Evolutionary conservation across 2,329 filamentous ascomycete genomes (phyloP).

Genomic region (Botrytis fragariae): DNA sequence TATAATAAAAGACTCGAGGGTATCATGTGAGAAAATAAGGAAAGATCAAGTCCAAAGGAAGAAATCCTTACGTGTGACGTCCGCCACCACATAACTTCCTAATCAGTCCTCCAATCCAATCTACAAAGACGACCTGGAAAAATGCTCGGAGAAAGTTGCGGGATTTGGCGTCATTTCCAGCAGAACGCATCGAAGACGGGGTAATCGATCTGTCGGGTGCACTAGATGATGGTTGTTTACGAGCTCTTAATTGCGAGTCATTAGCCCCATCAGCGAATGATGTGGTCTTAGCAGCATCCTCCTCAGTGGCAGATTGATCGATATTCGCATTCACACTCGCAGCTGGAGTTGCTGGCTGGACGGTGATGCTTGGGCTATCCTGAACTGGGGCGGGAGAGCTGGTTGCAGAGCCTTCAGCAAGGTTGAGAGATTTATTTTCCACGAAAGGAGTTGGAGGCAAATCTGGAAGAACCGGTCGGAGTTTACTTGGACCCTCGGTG

Average conservation of each 20-base stretch:
- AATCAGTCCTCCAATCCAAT: conserved; percentile 40
- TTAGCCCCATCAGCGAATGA: conserved; percentile 27
- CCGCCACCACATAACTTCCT: conserved; percentile 34
- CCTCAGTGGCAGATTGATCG: conserved; percentile 19
- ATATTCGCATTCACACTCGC: conserved; percentile 19
- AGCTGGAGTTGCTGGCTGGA: conserved; percentile 30
- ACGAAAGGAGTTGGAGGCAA: conserved; percentile 25
- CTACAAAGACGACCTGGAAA: conserved; percentile 39
- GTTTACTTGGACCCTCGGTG: not conserved
- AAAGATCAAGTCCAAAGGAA: conserved; percentile 16
- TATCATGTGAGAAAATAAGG: conserved; percentile 13
- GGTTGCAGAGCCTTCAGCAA: not conserved
- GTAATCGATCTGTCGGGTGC: conserved; percentile 32
- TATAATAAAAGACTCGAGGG: conserved; percentile 6
- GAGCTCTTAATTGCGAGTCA: conserved; percentile 28
- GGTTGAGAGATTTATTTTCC: conserved; percentile 24
- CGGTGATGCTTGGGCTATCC: conserved; percentile 27
- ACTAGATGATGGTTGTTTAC: conserved; percentile 26
- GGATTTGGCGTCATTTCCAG: conserved; percentile 29
- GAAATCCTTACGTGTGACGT: conserved; percentile 33
- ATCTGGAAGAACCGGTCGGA: conserved; percentile 2
- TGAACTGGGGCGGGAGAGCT: conserved; percentile 7
- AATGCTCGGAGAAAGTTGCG: conserved; percentile 36
- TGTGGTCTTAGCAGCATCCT: conserved; percentile 27
- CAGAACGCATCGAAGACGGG: conserved; percentile 34